Percentiles rank a stretch among this genome's conserved stretches.
Evolutionary conservation across 2,329 filamentous ascomycete species (phyloP).

Genomic region (Xylaria sp.): DNA sequence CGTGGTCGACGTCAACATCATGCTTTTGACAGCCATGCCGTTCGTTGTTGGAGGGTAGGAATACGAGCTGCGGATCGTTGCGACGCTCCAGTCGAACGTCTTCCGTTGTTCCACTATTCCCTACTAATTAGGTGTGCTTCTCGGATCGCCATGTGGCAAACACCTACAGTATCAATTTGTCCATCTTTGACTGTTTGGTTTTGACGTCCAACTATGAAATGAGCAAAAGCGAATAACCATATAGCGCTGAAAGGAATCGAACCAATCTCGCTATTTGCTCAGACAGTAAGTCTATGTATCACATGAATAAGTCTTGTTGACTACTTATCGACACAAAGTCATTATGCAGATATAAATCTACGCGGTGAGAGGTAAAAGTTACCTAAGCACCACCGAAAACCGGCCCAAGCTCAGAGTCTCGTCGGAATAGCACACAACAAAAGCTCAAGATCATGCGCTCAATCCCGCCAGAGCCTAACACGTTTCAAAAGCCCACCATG

Average conservation of each 20-base stretch:
- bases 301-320: neutral
- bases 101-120: conserved; percentile 14
- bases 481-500: neutral
- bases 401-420: neutral
- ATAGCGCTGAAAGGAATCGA: no score
- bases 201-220: neutral
- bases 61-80: conserved; percentile 27
- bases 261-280: no score
- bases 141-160: conserved; percentile 7
- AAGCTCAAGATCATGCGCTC: neutral
- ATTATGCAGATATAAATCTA: neutral
- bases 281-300: no score
- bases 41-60: no score
- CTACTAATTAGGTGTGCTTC: neutral
- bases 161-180: neutral
- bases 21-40: no score
- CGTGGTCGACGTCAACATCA: neutral
- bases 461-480: neutral
- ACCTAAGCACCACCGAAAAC: neutral
- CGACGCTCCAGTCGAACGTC: conserved; percentile 16
- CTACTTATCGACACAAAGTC: neutral
- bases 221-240: no score
- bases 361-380: neutral
- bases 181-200: neutral
- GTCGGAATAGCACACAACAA: neutral